These are phyloP conservation scores for Aspergillus tubingensis DNA, from an alignment of 2,329 filamentous ascomycete species.

Conservation along the genomic window DNA sequence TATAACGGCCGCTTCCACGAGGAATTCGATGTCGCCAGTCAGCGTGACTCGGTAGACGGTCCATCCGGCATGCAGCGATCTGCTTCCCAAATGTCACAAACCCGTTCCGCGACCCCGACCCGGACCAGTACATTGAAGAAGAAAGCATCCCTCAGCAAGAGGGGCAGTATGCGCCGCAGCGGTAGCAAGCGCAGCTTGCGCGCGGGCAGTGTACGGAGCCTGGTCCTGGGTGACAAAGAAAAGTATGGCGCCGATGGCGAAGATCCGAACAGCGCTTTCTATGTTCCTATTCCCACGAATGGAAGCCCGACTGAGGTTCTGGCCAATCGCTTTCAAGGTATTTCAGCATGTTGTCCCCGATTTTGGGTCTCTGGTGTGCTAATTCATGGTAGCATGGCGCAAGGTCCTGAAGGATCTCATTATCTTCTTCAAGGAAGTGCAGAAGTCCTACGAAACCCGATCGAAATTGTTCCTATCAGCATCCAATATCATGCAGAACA, in stretches of 20 bases:
- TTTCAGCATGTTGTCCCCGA: slow-evolving; percentile 28
- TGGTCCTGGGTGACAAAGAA: slow-evolving; percentile 68
- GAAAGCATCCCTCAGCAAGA: slow-evolving; percentile 74
- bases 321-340: slow-evolving; percentile 85
- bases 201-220: slow-evolving; percentile 82
- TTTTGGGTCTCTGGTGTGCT: slow-evolving; percentile 10
- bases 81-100: slow-evolving; percentile 46
- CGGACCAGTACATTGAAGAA: slow-evolving; percentile 82
- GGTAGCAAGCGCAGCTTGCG: slow-evolving; percentile 78
- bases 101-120: slow-evolving; percentile 43
- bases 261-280: slow-evolving; percentile 78
- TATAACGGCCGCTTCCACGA: slow-evolving; percentile 41
- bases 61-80: slow-evolving; percentile 39
- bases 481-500: slow-evolving; percentile 81
- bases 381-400: slow-evolving; percentile 70
- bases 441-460: slow-evolving; percentile 82
- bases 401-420: slow-evolving; percentile 95
- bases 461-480: slow-evolving; percentile 81
- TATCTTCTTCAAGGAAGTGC: slow-evolving; percentile 88
- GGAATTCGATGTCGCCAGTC: slow-evolving; percentile 39
- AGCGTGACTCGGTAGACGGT: slow-evolving; percentile 39
- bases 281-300: slow-evolving; percentile 82
- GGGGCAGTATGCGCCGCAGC: slow-evolving; percentile 73
- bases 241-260: slow-evolving; percentile 49
- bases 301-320: slow-evolving; percentile 87